Base-by-base conservation (phyloP, 2,329 filamentous ascomycete genomes). In the Fusarium solani-melongenae region DNA sequence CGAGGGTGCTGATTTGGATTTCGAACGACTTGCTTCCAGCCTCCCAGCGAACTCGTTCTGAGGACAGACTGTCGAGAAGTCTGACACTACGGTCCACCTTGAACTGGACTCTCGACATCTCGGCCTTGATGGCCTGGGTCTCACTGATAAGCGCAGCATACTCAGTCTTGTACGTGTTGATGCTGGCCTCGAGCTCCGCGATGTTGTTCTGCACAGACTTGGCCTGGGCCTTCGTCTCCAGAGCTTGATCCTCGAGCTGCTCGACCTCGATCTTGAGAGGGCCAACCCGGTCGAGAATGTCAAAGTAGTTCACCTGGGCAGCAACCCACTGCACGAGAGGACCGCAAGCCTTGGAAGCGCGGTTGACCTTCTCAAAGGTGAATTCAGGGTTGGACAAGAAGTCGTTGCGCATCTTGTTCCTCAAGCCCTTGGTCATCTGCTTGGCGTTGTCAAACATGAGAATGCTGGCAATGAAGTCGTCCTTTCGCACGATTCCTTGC, bases 391-490 rank as follows among this genome's bases (percentile, higher is more conserved):
- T 96, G 15, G 94, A 95, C 70, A 99, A 85, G 83, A 94, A 99
- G 46, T 98, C 95, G 69, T 92, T 94, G 78, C 93, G 92, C 96
- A 99, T 98, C 87, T 94, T 97, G 76, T 90, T 87, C 58, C 96
- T 90, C 75, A 96, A 88, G 29, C 86, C 84, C 78, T 91, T 92
- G 17, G 96, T 99, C 96, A 99, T 98, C 82, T 96, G 93, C 81
- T 88, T 92, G 83, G 96, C 95, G 79, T 98, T 99, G 86, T 98
- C 94, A 80, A 98, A 99, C 82, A 94, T 95, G 82, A 98, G 93
- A 79, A 99, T 99, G 84, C 94, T 98, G 57, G 95, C 94, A 83
- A 99, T 98, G 84, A 99, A 99, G 80, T 98, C 96, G 79, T 98
- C 96, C 66, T 91, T 91, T 78, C 96, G 94, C 68, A 99, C 91